Evolutionary conservation across 352 stramenopile genomes (phyloP).

Genomic region (Blastocystis hominis): DNA sequence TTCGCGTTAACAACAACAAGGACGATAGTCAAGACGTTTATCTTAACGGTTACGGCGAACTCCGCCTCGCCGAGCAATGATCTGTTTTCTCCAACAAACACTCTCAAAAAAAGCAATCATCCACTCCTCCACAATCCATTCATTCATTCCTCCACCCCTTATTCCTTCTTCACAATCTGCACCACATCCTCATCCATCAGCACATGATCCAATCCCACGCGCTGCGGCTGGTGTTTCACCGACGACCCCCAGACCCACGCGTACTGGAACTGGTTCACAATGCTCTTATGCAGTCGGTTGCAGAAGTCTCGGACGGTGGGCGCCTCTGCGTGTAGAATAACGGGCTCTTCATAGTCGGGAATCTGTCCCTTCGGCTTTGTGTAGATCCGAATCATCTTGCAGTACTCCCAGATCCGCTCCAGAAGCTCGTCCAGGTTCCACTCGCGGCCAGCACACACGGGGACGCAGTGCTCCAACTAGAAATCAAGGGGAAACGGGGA

Average conservation of each 20-base stretch:
- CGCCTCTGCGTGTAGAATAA: conserved; percentile 87
- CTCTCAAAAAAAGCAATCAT: conserved; percentile 64
- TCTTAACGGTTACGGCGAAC: background rate
- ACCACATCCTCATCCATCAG: conserved; percentile 96
- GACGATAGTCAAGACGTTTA: background rate
- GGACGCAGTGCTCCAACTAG: conserved; percentile 92
- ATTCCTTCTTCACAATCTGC: conserved; percentile 90
- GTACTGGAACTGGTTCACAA: conserved; percentile 76
- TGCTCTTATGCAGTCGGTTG: conserved; percentile 79
- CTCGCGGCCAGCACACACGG: conserved; percentile 86
- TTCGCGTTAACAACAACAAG: background rate
- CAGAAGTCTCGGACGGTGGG: conserved; percentile 92
- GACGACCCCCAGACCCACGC: conserved; percentile 72
- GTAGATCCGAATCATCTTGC: conserved; percentile 92
- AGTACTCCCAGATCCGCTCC: conserved; percentile 93
- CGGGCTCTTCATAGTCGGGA: conserved; percentile 87
- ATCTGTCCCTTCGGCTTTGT: conserved; percentile 85
- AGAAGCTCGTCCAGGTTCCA: conserved; percentile 96
- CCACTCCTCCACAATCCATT: background rate
- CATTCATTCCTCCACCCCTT: conserved; percentile 66
- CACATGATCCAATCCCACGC: conserved; percentile 91
- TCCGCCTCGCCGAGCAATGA: background rate
- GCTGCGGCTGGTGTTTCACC: conserved; percentile 94
- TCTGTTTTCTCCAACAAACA: conserved; percentile 36
- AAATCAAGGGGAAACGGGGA: background rate